These are phyloP conservation scores for Neophaeococcomyces mojaviensis DNA, from an alignment of 2,329 filamentous ascomycete species.

Conservation along the genomic window DNA sequence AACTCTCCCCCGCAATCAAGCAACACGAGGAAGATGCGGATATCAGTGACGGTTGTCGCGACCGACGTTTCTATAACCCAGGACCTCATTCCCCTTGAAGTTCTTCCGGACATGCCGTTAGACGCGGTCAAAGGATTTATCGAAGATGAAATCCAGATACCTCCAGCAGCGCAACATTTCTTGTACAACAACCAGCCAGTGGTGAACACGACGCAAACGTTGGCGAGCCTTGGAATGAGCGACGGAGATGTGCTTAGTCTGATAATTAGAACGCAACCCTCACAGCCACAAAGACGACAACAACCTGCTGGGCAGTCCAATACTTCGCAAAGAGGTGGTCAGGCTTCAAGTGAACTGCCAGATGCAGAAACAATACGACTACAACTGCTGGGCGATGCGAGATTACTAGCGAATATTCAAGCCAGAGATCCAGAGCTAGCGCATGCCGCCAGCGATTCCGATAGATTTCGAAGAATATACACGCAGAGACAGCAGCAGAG, in stretches of 20 bases:
- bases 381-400: constrained; percentile 72
- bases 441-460: constrained; percentile 65
- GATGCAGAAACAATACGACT: constrained; percentile 78
- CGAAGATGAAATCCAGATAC: constrained; percentile 71
- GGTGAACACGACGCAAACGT: constrained; percentile 67
- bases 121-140: constrained; percentile 82
- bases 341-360: constrained; percentile 10
- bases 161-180: constrained; percentile 67
- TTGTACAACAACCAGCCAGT: constrained; percentile 85
- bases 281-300: constrained; percentile 25
- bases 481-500: constrained; percentile 62
- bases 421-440: constrained; percentile 70
- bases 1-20: too few species aligned
- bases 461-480: constrained; percentile 67
- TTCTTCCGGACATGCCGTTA: constrained; percentile 74
- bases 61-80: constrained; percentile 59
- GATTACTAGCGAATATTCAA: constrained; percentile 62
- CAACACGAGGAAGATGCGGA: constrained; percentile 44
- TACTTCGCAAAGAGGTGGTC: constrained; percentile 6
- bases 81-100: constrained; percentile 73
- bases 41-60: constrained; percentile 78
- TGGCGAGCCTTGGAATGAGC: constrained; percentile 70
- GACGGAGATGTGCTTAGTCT: constrained; percentile 92
- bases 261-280: constrained; percentile 49
- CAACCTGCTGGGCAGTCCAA: constrained; percentile 11